Conservation (phyloP, 352 stramenopile genomes). For the Globisporangium polare region DNA sequence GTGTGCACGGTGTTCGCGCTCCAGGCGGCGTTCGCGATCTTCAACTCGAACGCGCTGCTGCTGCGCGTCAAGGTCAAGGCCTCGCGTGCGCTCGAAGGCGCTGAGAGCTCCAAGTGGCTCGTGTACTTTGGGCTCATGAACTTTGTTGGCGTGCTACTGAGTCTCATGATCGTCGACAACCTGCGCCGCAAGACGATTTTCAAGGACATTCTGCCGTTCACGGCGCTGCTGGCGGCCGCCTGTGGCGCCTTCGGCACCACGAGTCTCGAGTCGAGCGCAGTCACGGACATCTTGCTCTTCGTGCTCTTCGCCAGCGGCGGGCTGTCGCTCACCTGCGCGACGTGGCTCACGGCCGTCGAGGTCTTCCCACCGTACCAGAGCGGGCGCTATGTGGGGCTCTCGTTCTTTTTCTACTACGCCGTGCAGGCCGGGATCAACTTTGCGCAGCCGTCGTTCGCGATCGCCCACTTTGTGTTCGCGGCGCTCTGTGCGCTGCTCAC, state of each 20-base stretch:
- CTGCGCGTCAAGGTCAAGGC: conserved; percentile 60
- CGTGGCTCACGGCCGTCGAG: conserved; percentile 81
- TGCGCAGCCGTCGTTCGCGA: conserved; percentile 61
- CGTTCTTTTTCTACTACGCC: conserved; percentile 73
- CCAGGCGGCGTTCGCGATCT: conserved; percentile 62
- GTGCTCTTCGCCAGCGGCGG: conserved; percentile 62
- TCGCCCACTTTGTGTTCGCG: conserved; percentile 75
- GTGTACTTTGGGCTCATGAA: conserved; percentile 79
- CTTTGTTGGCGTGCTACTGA: conserved; percentile 61
- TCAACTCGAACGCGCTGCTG: conserved; percentile 69
- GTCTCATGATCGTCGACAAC: conserved; percentile 76
- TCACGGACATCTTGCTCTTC: conserved; percentile 55
- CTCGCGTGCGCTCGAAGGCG: conserved; percentile 28
- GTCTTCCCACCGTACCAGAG: conserved; percentile 82
- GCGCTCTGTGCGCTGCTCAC: conserved; percentile 65
- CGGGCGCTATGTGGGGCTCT: conserved; percentile 60
- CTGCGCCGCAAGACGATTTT: conserved; percentile 87
- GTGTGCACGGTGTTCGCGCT: conserved; percentile 54
- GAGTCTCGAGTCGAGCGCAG: conserved; percentile 31
- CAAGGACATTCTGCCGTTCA: conserved; percentile 82
- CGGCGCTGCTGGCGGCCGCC: conserved; percentile 44
- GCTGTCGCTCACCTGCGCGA: conserved; percentile 72
- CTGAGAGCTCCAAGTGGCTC: conserved; percentile 71
- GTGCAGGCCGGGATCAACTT: conserved; percentile 66
- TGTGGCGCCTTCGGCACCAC: conserved; percentile 58